Base-by-base conservation (phyloP, 2,329 filamentous ascomycete genomes). In the Trichoderma gracile region DNA sequence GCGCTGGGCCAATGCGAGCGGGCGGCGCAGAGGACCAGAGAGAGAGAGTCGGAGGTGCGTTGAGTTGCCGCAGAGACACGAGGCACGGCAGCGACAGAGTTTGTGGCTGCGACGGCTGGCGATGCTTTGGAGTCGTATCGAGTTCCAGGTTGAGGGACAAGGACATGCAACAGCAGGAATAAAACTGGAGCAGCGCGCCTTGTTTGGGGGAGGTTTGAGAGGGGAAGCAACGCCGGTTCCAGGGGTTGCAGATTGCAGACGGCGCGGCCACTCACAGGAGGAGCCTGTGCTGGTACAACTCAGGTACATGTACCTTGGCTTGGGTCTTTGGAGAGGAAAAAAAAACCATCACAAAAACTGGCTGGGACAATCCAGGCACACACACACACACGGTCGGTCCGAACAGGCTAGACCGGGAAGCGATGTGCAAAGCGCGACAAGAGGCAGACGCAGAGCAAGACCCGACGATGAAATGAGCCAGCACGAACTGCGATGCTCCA, bases 61-160 rank as follows among this genome's bases (percentile, higher is more conserved):
- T 38, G 33, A 60, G 47, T 60, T 50, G 33, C 57, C n/a, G 55
- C 30, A n/a, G 50, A 21, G 57, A 52, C 46, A 60, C 46, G 33
- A 60, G 46, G 59, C 40, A 54, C 19, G 42, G 49, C 59, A 62
- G 59, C 49, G 54, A 54, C 38, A 54, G 45, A 50, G 49, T 55
- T 62, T 63, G 60, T 63, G 60, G 60, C 60, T 55, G 60, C 60
- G 60, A 49, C 49, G 61, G 53, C 55, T 53, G 56, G 63, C 55
- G 50, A 59, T 65, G 63, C 42, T 38, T 38, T 38, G 33, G 33
- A 38, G 33, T 38, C 33, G 33, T 12, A 38, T 38, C 10, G 33
- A 38, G 57, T 49, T 56, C 46, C 52, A 30, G 49, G 60, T 47
- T 33, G 43, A 19, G 25, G 30, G 47, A 52, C n/a, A 43, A 15